A percentile compares a stretch with the other conserved stretches of the same genome.
These are phyloP conservation scores for Sanghuangporus sanghuang DNA, from an alignment of 1,284 basidiomycete genomes.

Conservation along the genomic window DNA sequence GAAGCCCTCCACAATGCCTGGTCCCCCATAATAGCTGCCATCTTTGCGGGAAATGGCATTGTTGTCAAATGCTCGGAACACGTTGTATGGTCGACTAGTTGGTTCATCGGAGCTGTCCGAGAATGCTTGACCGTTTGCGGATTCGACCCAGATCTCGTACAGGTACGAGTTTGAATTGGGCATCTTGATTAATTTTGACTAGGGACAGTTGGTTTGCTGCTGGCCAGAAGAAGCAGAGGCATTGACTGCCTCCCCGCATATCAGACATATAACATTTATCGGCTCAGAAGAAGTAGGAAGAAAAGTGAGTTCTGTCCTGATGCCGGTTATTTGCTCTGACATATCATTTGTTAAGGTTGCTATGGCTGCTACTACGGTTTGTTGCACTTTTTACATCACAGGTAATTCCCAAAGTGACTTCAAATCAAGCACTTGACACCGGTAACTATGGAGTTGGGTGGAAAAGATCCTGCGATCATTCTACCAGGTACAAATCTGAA, in stretches of 20 bases:
- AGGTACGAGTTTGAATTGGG: slow-evolving; percentile 36
- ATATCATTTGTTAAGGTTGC: slow-evolving; percentile 51
- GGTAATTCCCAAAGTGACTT: not conserved
- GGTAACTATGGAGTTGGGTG: slow-evolving; percentile 87
- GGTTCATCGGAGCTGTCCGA: slow-evolving; percentile 76
- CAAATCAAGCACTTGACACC: slow-evolving; percentile 64
- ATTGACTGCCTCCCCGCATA: slow-evolving; percentile 73
- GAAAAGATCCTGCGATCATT: slow-evolving; percentile 77
- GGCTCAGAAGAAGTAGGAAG: slow-evolving; percentile 89
- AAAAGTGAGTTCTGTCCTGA: slow-evolving; percentile 43
- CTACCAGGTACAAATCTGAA: slow-evolving; percentile 68
- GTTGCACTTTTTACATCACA: not conserved
- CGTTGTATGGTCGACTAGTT: slow-evolving; percentile 83
- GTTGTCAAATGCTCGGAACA: slow-evolving; percentile 93
- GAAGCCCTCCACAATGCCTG: slow-evolving; percentile 88
- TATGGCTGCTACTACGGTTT: slow-evolving; percentile 62
- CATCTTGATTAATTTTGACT: slow-evolving; percentile 9
- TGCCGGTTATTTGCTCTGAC: not conserved
- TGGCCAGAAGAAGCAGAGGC: slow-evolving; percentile 83
- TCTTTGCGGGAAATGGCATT: slow-evolving; percentile 89
- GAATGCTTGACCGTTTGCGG: slow-evolving; percentile 74
- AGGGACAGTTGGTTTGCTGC: slow-evolving; percentile 69
- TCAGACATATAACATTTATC: slow-evolving; percentile 88
- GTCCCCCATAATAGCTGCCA: slow-evolving; percentile 85
- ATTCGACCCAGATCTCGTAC: slow-evolving; percentile 77